phyloP scores from a whole-genome alignment of 225 moss, liverwort and hornwort species.

The Physcomitrellopsis africana region DNA sequence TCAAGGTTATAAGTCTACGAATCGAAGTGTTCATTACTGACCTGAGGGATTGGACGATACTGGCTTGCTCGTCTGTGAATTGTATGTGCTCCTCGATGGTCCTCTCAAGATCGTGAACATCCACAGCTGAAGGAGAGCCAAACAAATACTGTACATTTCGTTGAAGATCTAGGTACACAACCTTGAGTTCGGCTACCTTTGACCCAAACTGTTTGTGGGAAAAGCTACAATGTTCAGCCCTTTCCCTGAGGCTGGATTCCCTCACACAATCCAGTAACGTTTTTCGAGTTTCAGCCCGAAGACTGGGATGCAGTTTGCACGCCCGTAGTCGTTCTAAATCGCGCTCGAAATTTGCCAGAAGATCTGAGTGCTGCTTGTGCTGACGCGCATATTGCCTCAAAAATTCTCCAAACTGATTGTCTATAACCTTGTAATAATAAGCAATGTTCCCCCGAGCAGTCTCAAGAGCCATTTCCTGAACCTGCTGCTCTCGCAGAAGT shows the following conservation, averaged over 20 bases:
- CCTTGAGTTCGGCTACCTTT: conserved; percentile 84
- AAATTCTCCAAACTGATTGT: conserved; percentile 80
- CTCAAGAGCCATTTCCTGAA: conserved; percentile 91
- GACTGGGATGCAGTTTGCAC: conserved; percentile 84
- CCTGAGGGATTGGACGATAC: conserved; percentile 92
- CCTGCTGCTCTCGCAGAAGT: conserved; percentile 87
- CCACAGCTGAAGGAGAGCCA: conserved; percentile 67
- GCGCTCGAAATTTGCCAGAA: conserved; percentile 79
- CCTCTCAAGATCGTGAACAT: conserved; percentile 78
- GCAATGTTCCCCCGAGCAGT: conserved; percentile 93
- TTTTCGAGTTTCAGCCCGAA: conserved; percentile 68
- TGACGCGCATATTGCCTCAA: conserved; percentile 75
- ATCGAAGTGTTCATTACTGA: conserved; percentile 14
- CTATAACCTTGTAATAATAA: conserved; percentile 84
- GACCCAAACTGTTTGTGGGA: conserved; percentile 82
- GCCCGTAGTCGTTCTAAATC: conserved; percentile 80
- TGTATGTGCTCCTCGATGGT: conserved; percentile 76
- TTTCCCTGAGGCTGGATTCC: conserved; percentile 79
- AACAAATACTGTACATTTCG: conserved; percentile 87
- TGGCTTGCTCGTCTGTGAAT: conserved; percentile 85
- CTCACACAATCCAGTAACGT: conserved; percentile 89
- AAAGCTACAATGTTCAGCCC: conserved; percentile 87
- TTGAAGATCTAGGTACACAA: conserved; percentile 72
- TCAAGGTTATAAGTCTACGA: not conserved
- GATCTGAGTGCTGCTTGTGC: conserved; percentile 89